Base-by-base conservation (phyloP, 768 basidiomycete species). In the Xerocomellus chrysenteron region DNA sequence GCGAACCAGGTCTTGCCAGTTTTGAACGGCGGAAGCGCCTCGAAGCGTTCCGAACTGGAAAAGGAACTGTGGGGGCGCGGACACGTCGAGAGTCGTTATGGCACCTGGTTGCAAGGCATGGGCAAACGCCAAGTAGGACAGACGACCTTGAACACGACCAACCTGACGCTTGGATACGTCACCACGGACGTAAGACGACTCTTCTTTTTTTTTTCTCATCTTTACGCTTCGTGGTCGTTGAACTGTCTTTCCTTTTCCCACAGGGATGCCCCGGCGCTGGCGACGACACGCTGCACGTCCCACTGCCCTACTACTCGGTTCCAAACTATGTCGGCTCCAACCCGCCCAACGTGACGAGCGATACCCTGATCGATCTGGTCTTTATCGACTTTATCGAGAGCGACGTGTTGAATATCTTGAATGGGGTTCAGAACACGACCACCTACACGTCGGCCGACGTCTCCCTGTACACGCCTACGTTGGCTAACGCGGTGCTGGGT, bases 141-240 rank as follows among this genome's bases (percentile, higher is more conserved):
- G 74, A 52, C 73, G 70, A 41, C 71, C 78, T 21, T 21, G 21
- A 17, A 50, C 44, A 4, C 60, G 40, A 80, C 75, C 2, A 80
- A 85, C 56, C 68, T 84, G 64, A 89, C 88, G 1, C 70, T 85
- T 19, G 90, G 91, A 58, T 92, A 92, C 64, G 88, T 92, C 24
- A 92, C 90, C 5, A 62, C 69, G 1, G 88, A 90, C 67, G 84
- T 87, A 60, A 66, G 83, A 68, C n/a, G 0, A 3, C 16, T 44
- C 21, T 14, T 19, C 3, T 24, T 43, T 24, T 21, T 26, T 5
- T 16, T 37, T 61, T 28, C 35, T 35, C 8, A 16, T 33, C 28
- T 42, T 41, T 2, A 5, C 52, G 39, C 26, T 48, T 33, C 11
- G 5, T 14, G n/a, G 13, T 39, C 21, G 14, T 16, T 35, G 35